Percentiles rank a stretch among this genome's conserved stretches.
phyloP scores from a whole-genome alignment of 2,329 filamentous ascomycete species.

The Cephalotrichum gorgonifer region DNA sequence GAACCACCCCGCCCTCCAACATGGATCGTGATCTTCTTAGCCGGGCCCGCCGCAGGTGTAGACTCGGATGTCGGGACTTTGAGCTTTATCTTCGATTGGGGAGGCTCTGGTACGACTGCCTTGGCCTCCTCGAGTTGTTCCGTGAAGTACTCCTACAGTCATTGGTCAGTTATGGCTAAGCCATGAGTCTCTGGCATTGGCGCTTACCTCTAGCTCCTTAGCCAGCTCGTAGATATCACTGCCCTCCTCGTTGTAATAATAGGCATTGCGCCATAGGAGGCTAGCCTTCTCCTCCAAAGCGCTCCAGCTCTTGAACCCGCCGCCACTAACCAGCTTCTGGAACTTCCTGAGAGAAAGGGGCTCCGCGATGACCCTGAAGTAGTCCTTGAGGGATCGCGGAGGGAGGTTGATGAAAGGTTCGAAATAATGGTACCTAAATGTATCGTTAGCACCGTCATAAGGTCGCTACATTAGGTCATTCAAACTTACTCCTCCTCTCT shows the following conservation, averaged over 20 bases:
- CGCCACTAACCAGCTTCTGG: slow-evolving; percentile 66
- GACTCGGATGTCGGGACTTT: slow-evolving; percentile 48
- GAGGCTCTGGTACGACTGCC: slow-evolving; percentile 59
- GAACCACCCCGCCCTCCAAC: slow-evolving; percentile 50
- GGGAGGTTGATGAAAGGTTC: slow-evolving; percentile 72
- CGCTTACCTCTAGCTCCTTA: slow-evolving; percentile 64
- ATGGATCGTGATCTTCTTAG: slow-evolving; percentile 62
- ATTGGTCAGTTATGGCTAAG: no score
- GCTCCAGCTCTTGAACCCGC: slow-evolving; percentile 72
- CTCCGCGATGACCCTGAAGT: slow-evolving; percentile 74
- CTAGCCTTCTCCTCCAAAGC: slow-evolving; percentile 71
- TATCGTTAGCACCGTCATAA: neutral
- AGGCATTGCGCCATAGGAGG: slow-evolving; percentile 79
- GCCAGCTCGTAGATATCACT: slow-evolving; percentile 75
- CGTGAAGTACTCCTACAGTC: slow-evolving; percentile 60
- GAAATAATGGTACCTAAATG: slow-evolving; percentile 35
- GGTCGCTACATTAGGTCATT: slow-evolving; percentile 2
- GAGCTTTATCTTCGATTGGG: slow-evolving; percentile 69
- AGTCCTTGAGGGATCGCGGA: slow-evolving; percentile 66
- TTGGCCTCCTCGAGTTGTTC: slow-evolving; percentile 62
- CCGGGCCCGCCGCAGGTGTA: slow-evolving; percentile 22
- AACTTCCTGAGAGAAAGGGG: slow-evolving; percentile 71
- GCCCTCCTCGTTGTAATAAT: slow-evolving; percentile 83
- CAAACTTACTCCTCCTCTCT: slow-evolving; percentile 51
- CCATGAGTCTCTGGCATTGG: no score